phyloP scores from a whole-genome alignment of 1,284 basidiomycete genomes.

The Rhizopogon hawkerae region DNA sequence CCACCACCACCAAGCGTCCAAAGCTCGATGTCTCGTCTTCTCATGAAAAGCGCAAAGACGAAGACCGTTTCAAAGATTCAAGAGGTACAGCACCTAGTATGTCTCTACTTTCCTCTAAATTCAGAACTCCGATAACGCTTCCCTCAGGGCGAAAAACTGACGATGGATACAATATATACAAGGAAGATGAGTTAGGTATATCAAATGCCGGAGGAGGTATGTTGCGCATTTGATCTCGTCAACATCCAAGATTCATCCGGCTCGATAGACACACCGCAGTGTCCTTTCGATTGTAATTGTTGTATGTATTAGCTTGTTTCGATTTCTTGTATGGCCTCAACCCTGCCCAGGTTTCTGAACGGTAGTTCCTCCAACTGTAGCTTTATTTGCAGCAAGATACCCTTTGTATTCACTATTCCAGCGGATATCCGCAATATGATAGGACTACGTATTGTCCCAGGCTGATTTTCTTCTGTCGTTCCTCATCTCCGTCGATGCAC shows the following conservation, averaged over 20 bases:
- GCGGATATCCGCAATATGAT: background rate
- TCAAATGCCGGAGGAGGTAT: slow-evolving; percentile 68
- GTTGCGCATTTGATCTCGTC: slow-evolving; percentile 17
- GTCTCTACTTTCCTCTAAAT: slow-evolving; percentile 25
- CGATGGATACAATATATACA: slow-evolving; percentile 79
- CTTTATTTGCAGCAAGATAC: slow-evolving; percentile 1
- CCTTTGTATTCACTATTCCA: background rate
- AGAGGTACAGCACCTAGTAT: slow-evolving; percentile 65
- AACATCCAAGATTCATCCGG: slow-evolving; percentile 17
- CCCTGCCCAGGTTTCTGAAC: slow-evolving; percentile 37
- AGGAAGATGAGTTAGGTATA: slow-evolving; percentile 80
- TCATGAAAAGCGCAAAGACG: slow-evolving; percentile 24
- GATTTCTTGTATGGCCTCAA: background rate
- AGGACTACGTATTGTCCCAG: background rate
- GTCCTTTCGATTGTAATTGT: slow-evolving; percentile 80
- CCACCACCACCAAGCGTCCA: slow-evolving; percentile 26
- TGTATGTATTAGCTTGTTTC: slow-evolving; percentile 43
- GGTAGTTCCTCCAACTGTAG: background rate
- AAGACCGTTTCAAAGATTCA: slow-evolving; percentile 65
- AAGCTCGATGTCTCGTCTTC: slow-evolving; percentile 24
- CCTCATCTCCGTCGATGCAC: too few species aligned
- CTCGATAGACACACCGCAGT: slow-evolving; percentile 52
- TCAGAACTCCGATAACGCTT: slow-evolving; percentile 7
- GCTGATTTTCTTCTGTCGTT: background rate
- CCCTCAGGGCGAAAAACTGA: slow-evolving; percentile 68